Conservation (phyloP, 139 green algal species). For the Microglena sp. region DNA sequence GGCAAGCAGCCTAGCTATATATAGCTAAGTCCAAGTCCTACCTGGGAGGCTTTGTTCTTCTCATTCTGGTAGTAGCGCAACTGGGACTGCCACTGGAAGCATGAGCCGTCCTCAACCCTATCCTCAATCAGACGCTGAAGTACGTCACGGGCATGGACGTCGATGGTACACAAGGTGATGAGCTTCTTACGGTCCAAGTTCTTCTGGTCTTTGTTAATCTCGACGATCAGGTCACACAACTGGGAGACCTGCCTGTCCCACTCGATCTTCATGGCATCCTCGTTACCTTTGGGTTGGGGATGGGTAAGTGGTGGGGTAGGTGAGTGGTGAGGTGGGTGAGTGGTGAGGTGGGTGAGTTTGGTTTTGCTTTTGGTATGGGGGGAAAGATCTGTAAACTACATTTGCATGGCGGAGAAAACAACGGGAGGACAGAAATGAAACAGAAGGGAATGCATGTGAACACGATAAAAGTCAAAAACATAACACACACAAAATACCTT, state of each 20-base stretch:
- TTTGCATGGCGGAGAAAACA: no score
- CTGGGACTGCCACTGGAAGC: slow-evolving; percentile 89
- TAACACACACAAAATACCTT: no score
- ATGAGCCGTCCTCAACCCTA: slow-evolving; percentile 58
- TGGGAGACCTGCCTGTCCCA: slow-evolving; percentile 55
- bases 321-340: no score
- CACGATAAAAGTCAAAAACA: no score
- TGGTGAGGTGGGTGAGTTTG: no score
- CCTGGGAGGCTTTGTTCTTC: slow-evolving; percentile 62
- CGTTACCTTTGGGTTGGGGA: no score
- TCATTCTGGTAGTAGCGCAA: slow-evolving; percentile 77
- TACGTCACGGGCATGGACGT: slow-evolving; percentile 87
- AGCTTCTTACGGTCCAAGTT: slow-evolving; percentile 83
- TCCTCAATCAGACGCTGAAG: slow-evolving; percentile 75
- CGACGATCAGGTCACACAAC: slow-evolving; percentile 69
- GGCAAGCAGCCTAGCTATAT: no score
- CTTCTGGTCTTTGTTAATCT: slow-evolving; percentile 75
- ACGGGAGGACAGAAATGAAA: no score
- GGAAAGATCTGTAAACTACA: no score
- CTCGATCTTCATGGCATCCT: slow-evolving; percentile 77
- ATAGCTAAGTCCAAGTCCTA: slow-evolving; percentile 23
- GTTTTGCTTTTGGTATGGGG: no score
- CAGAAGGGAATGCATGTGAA: no score
- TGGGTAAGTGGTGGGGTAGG: no score
- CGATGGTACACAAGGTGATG: slow-evolving; percentile 91